Base-by-base conservation (phyloP, 1,139 yeast species). In the Taphrina confusa region DNA sequence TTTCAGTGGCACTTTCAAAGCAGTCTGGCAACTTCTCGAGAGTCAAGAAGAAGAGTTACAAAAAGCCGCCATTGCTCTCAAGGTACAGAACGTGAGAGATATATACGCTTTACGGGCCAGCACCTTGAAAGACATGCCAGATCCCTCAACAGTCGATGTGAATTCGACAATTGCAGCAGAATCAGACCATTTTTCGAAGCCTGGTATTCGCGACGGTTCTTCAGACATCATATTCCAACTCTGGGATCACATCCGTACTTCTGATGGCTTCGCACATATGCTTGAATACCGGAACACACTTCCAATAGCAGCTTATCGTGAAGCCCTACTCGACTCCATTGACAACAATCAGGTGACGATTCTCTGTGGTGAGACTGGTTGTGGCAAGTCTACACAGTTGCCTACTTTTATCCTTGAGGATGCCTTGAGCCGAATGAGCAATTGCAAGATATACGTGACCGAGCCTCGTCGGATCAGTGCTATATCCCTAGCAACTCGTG, bases 321-420 rank as follows among this genome's bases (percentile, higher is more conserved):
- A 34, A 5, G 58, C 49, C 11, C 27, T 54, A 27, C 25, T 54
- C 3, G 18, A n/a, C 25, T 47, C 58, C 9, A 61, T 66, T 20
- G 33, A 61, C 16, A 57, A 65, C 20, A 63, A 92, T 69, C 89
- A 91, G 69, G 97, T 92, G 68, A 86, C 91, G 65, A 82, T 92
- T 0, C 85, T 94, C 12, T 79, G 92, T 31, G 98, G 98, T 76
- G 97, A 92, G 67, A 92, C 98, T 0, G 98, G 98, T 73, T 88
- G 96, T 4, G 98, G 98, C 76, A 92, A 92, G 71, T 91, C 98
- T 4, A 92, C 98, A 0, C 98, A 92, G 73, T 36, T 62, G 36
- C 62, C 61, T 22, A 40, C 62, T 1, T 62, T 85, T 66, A 74
- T 87, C 12, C 72, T 87, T 34, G 95, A 87, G 69, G 75, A 82